Evolutionary conservation across 2,329 filamentous ascomycete species (phyloP).

Genomic region (Ascochyta rabiei): DNA sequence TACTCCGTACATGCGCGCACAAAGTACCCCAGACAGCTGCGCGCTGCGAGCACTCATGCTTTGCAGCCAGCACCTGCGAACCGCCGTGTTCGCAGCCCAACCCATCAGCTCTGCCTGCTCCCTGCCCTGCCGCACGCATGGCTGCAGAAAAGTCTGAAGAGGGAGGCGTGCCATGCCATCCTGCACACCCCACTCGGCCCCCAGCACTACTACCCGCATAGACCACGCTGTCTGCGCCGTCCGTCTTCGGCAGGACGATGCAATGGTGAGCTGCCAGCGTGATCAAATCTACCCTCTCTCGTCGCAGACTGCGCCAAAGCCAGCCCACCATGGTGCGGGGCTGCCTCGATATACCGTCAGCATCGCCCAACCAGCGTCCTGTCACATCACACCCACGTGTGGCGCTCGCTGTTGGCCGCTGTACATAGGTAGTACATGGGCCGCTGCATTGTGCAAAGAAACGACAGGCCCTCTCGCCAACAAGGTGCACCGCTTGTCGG

Average conservation of each 20-base stretch:
- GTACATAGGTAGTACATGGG: not conserved
- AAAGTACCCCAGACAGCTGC: constrained; percentile 5
- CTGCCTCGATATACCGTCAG: constrained; percentile 3
- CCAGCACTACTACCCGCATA: constrained; percentile 20
- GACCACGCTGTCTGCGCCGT: constrained; percentile 20
- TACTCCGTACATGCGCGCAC: constrained; percentile 1
- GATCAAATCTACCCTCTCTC: constrained; percentile 25
- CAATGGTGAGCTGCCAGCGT: constrained; percentile 24
- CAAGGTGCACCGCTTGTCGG: not conserved
- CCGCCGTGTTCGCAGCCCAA: constrained; percentile 28
- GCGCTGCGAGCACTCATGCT: constrained; percentile 4
- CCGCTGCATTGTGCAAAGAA: too few relatives aligned
- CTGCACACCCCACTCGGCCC: constrained; percentile 32
- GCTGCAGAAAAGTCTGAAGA: constrained; percentile 29
- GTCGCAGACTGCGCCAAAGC: constrained; percentile 9
- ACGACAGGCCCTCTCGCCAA: not conserved
- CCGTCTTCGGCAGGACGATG: constrained; percentile 27
- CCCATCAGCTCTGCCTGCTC: not conserved
- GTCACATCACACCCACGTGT: not conserved
- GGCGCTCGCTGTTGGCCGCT: not conserved
- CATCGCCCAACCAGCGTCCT: constrained; percentile 1
- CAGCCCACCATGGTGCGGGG: constrained; percentile 20
- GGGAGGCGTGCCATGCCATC: constrained; percentile 26
- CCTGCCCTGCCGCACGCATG: constrained; percentile 17
- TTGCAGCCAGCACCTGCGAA: constrained; percentile 27